Base-by-base conservation (phyloP, 352 stramenopile species). In the Peronospora farinosa region DNA sequence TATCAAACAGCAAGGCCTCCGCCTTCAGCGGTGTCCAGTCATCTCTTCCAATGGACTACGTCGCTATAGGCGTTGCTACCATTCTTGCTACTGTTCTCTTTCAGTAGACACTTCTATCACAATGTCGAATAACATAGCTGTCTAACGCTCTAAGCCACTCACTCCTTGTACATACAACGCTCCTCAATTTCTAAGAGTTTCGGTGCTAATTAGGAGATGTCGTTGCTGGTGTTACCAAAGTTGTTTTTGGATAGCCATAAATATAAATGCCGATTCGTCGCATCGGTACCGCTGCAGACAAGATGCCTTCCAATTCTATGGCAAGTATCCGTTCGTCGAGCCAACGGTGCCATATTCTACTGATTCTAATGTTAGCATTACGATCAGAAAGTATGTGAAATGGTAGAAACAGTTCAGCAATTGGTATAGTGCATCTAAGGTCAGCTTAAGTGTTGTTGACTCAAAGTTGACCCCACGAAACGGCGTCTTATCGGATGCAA, bases 1-100 rank as follows among this genome's bases (percentile, higher is more conserved):
- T 43, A 17, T 42, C 50, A 19, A 45, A 57, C 17, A 54, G 11
- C 19, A 52, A 47, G 23, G 48, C 31, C 21, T 19, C 32, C 5
- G 64, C 28, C 16, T 53, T 43, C 5, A 64, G 57, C 39, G 65
- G 46, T 27, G 47, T 51, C 6, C 49, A 55, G 13, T 52, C 44
- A 15, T 43, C 69, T 36, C 50, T 40, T 50, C 35, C 62, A 15
- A 25, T 63, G 13, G 38, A 33, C 10, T 47, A 51, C 51, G 36
- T 65, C 31, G 55, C 54, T 13, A 59, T 72, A 45, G 41, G 40
- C n/a, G 35, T 72, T 35, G 60, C 49, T 33, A 45, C 54, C 8
- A 53, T 71, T n/a, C 27, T 79, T 11, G 42, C 51, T 15, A 40
- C 60, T 47, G 62, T 53, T 28, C 36, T 79, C 45, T 54, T 76